Conservation (phyloP, 306 rosid species). For the Casuarina glauca region DNA sequence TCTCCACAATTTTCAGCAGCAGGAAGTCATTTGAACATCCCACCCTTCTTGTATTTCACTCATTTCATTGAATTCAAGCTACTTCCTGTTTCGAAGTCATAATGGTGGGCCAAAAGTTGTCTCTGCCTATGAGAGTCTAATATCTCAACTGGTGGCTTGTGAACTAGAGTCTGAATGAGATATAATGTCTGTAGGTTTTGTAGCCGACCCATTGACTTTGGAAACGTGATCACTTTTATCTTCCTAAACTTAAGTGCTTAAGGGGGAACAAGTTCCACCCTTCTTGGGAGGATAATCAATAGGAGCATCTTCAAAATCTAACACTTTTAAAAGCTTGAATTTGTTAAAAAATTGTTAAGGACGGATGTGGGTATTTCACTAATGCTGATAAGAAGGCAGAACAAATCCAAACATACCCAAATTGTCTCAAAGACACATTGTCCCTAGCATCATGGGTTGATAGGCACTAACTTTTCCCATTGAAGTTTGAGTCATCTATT, state of each 20-base stretch:
- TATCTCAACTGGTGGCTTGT: neutral
- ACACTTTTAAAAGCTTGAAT: neutral
- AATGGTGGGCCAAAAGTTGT: conserved; percentile 11
- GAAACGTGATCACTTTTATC: neutral
- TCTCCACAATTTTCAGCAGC: neutral
- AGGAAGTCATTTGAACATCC: conserved; percentile 6
- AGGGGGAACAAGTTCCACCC: neutral
- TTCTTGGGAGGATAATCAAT: neutral
- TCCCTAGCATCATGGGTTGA: neutral
- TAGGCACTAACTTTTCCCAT: neutral
- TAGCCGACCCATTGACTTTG: conserved; percentile 6
- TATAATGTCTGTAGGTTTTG: conserved; percentile 6
- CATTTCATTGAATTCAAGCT: neutral
- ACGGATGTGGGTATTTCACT: neutral
- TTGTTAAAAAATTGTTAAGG: neutral
- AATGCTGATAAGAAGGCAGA: neutral
- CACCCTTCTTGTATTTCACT: conserved; percentile 12
- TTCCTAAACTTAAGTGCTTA: conserved; percentile 5
- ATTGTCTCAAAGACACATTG: neutral
- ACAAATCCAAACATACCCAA: neutral
- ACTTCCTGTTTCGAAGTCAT: neutral
- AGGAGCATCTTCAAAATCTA: conserved; percentile 7
- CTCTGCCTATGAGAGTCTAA: neutral
- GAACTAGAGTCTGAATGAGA: neutral
- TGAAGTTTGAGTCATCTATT: neutral